Base-by-base conservation (phyloP, 2,329 filamentous ascomycete species). In the Sclerotinia trifoliorum region DNA sequence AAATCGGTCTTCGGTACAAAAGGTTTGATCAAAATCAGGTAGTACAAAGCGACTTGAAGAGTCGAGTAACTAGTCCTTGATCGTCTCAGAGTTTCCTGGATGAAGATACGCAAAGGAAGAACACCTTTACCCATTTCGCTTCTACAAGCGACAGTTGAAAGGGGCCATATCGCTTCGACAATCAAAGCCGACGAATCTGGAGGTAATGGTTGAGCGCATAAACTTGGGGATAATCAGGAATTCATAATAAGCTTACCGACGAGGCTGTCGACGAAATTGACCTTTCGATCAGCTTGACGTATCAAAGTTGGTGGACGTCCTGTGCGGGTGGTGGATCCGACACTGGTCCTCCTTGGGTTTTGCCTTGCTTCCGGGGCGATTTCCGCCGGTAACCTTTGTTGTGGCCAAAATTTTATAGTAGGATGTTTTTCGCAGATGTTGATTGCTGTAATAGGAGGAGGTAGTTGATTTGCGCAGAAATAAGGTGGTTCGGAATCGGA, bases 31-130 rank as follows among this genome's bases (percentile, higher is more conserved):
- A 98, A 85, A 76, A 99, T 90, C 76, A 99, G 82, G 79, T 99
- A 99, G 80, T 97, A 99, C 71, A 99, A 84, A 35, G 95, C 94
- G 70, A 99, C 95, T 81, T 98, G 95, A 66, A 99, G 83, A 42
- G 95, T 99, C 69, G 94, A 98, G 82, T 97, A 99, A 82, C 94
- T 97, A 55, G 95, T 97, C 76, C 94, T 90, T 70, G 95, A 99
- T 75, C 95, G 89, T 74, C 94, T 91, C 73, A 99, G 84, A 26
- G 95, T 98, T 84, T 98, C 95, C 80, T 98, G 94, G 75, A 99
- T 98, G 79, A 98, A 99, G 66, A 91, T 96, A 74, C 94, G 91
- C 75, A 99, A 84, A 69, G 94, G 94, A 73, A 99, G 83, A 70
- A 97, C 91, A 65, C 90, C 88, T 78, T 91, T 92, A 69, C 87